phyloP scores from a whole-genome alignment of 225 moss, liverwort and hornwort species.

The Ulota crispa region DNA sequence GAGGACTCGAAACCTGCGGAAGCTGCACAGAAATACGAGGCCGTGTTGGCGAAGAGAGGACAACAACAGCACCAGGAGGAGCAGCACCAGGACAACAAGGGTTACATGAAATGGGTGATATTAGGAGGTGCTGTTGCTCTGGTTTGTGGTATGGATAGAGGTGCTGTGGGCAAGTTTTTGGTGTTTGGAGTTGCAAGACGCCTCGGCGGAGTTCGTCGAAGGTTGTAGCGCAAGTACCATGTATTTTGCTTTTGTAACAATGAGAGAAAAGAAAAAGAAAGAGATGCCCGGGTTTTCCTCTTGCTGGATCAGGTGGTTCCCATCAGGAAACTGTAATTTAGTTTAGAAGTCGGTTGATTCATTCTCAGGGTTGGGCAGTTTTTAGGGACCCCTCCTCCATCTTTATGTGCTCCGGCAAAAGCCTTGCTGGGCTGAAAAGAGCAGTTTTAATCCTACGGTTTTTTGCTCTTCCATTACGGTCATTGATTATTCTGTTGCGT shows the following conservation, averaged over 20 bases:
- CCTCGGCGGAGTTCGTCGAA: slow-evolving; percentile 66
- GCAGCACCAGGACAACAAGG: slow-evolving; percentile 37
- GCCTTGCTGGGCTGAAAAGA: slow-evolving; percentile 23
- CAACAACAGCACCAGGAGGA: slow-evolving; percentile 1
- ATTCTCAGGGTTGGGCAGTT: slow-evolving; percentile 33
- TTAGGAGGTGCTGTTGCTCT: slow-evolving; percentile 83
- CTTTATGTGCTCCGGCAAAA: slow-evolving; percentile 24
- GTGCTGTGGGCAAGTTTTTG: slow-evolving; percentile 90
- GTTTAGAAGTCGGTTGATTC: slow-evolving; percentile 28
- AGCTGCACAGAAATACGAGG: slow-evolving; percentile 15
- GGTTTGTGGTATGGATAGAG: slow-evolving; percentile 82
- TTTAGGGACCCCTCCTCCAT: slow-evolving; percentile 23
- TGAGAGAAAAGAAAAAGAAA: background rate
- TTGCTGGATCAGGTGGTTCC: slow-evolving; percentile 29
- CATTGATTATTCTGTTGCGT: slow-evolving; percentile 2
- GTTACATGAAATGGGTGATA: slow-evolving; percentile 78
- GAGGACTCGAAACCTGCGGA: slow-evolving; percentile 22
- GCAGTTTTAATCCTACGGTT: slow-evolving; percentile 24
- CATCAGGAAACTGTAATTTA: slow-evolving; percentile 39
- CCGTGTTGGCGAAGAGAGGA: background rate
- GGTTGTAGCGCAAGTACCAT: slow-evolving; percentile 49
- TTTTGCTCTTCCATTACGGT: background rate
- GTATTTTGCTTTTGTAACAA: slow-evolving; percentile 22
- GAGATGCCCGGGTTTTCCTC: slow-evolving; percentile 17
- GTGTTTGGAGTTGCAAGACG: slow-evolving; percentile 85